Conservation (phyloP, 73 alveolate species). For the Paramecium sonneborni region DNA sequence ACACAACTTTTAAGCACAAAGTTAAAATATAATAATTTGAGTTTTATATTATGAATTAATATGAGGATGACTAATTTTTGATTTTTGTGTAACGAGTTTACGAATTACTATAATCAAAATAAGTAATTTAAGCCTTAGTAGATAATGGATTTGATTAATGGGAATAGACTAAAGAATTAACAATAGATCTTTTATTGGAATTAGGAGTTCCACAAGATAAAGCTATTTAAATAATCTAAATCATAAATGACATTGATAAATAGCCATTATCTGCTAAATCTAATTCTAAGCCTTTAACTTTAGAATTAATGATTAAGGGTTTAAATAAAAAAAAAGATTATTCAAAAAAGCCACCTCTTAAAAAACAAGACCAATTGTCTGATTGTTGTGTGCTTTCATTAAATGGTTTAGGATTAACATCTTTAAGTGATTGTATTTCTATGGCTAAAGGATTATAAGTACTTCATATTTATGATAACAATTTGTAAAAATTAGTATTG, state of each 20-base stretch:
- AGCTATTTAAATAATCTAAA: neutral
- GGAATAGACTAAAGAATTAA: slow-evolving; percentile 24
- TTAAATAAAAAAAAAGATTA: slow-evolving; percentile 36
- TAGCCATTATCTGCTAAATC: slow-evolving; percentile 4
- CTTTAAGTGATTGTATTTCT: neutral
- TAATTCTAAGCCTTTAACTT: neutral
- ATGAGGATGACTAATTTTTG: slow-evolving; percentile 10
- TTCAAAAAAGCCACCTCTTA: slow-evolving; percentile 40
- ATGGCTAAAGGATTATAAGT: neutral
- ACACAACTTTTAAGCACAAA: neutral
- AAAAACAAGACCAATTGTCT: neutral
- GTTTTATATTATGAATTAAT: neutral
- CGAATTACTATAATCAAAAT: slow-evolving; percentile 14
- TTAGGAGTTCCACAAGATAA: neutral
- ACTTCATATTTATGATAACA: slow-evolving; percentile 34
- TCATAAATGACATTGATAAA: neutral
- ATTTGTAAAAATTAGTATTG: neutral
- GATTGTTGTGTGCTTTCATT: slow-evolving; percentile 18
- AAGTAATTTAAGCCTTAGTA: neutral
- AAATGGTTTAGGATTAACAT: slow-evolving; percentile 38
- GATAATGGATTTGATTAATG: slow-evolving; percentile 55
- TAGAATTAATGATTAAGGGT: slow-evolving; percentile 8
- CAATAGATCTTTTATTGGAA: neutral
- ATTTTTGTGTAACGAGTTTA: neutral
- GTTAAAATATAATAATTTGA: neutral